phyloP scores from a whole-genome alignment of 495 filamentous ascomycete species.

The Aspergillus homomorphus region DNA sequence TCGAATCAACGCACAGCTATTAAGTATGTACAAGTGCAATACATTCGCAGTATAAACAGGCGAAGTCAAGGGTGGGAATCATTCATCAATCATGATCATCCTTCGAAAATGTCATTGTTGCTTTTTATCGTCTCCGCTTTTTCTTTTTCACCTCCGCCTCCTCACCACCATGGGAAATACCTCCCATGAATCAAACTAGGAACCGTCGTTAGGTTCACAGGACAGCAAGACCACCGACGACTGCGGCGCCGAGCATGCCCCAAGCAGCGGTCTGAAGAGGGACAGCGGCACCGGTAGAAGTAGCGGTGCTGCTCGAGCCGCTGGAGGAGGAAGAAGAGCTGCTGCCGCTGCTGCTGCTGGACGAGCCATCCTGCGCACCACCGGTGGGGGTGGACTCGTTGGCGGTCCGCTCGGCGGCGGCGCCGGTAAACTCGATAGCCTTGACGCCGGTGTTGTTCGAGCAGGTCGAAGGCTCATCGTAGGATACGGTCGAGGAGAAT shows the following conservation, averaged over 20 bases:
- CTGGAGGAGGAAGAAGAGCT: conserved; percentile 11
- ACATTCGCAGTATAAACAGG: background rate
- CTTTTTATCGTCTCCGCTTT: background rate
- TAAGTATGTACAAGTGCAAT: background rate
- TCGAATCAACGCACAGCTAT: background rate
- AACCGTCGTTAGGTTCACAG: conserved; percentile 19
- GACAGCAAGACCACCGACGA: conserved; percentile 31
- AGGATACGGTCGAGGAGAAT: conserved; percentile 38
- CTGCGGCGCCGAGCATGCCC: conserved; percentile 31
- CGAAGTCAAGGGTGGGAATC: background rate
- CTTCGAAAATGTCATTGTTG: background rate
- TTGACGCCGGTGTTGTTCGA: conserved; percentile 51
- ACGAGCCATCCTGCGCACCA: conserved; percentile 21
- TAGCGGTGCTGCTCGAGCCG: conserved; percentile 13
- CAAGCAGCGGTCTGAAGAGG: conserved; percentile 34
- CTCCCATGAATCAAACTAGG: background rate
- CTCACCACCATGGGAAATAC: background rate
- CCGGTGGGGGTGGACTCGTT: conserved; percentile 35
- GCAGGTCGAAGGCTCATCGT: conserved; percentile 39
- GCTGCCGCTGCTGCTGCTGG: conserved; percentile 3
- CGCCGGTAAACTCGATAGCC: conserved; percentile 30
- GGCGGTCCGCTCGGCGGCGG: conserved; percentile 32
- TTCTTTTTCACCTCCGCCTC: background rate
- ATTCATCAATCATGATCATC: background rate
- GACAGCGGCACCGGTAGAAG: conserved; percentile 27